These are phyloP conservation scores for Colletotrichum australisinense DNA, from an alignment of 2,329 filamentous ascomycete species.

Conservation along the genomic window DNA sequence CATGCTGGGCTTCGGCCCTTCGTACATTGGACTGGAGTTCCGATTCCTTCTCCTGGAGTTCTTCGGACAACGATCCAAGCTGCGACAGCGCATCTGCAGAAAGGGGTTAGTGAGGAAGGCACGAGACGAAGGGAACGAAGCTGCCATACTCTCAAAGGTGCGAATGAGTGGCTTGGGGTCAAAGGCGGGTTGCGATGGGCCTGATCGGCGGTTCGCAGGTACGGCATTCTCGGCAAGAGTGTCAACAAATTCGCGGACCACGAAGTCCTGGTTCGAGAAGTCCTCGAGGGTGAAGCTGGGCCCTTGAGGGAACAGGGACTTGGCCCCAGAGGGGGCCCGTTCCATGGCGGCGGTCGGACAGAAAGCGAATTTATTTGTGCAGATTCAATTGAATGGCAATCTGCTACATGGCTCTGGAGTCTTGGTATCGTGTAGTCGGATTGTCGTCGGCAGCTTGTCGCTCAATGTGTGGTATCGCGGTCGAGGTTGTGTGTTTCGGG, in stretches of 20 bases:
- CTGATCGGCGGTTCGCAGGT: slow-evolving; percentile 83
- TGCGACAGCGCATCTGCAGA: slow-evolving; percentile 71
- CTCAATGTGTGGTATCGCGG: neutral
- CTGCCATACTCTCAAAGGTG: slow-evolving; percentile 80
- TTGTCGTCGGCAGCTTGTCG: neutral
- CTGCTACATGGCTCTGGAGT: slow-evolving; percentile 20
- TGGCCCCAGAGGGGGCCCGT: slow-evolving; percentile 60
- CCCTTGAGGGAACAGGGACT: slow-evolving; percentile 80
- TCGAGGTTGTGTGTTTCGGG: slow-evolving; percentile 27
- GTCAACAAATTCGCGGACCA: slow-evolving; percentile 98
- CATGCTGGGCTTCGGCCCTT: slow-evolving; percentile 90
- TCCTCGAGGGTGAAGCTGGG: slow-evolving; percentile 90
- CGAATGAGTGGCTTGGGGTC: slow-evolving; percentile 97
- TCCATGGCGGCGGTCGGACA: slow-evolving; percentile 49
- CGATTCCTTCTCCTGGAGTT: slow-evolving; percentile 90
- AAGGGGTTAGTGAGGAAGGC: slow-evolving; percentile 40
- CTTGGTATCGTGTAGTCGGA: neutral
- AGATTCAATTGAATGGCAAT: neutral
- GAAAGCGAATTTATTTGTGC: neutral
- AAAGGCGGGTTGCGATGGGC: slow-evolving; percentile 73
- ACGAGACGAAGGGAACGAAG: neutral
- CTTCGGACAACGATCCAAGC: slow-evolving; percentile 78
- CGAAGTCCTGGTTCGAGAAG: slow-evolving; percentile 92
- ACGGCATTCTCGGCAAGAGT: slow-evolving; percentile 87
- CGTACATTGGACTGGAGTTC: slow-evolving; percentile 91